Evolutionary conservation across 495 filamentous ascomycete genomes (phyloP), one percentile per base, ranked within the genome.

Genomic region (Neurospora discreta): DNA sequence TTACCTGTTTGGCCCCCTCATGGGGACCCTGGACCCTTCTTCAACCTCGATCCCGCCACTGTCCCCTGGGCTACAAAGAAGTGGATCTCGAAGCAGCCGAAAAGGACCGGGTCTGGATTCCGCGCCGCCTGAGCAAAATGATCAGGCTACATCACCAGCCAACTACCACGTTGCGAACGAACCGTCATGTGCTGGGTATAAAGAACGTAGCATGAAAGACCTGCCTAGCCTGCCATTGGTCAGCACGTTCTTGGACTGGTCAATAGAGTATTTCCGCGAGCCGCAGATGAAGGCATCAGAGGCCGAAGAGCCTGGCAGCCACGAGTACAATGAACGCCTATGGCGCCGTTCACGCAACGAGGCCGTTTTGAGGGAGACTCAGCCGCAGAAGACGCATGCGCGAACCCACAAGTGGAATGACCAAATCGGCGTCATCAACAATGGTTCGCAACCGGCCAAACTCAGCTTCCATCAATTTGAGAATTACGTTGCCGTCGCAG

Each of bases 391-490:
- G 77, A 89, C 92, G 36, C 87, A 91, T 74, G 94, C 95, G 0
- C 89, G 92, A 11, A 92, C 85, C 58, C 92, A 90, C 75, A 89
- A 87, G 74, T 99, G 95, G 95, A 92, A 93, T 77, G 88, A 87
- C 69, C 88, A 89, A 9, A 84, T 86, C 23, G 90, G 90, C 26
- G 89, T 94, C 71, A 91, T 98, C 77, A 92, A 93, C 72, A 98
- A 97, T 73, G 89, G 87, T 23, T 91, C 89, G 33, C 95, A 97
- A 77, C 96, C 96, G 0, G 87, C 89, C 73, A 95, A 92, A 82
- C 90, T 99, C 90, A 91, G 91, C 26, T 97, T 98, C 80, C 95
- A 99, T 83, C 95, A 99, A 77, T 99, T 97, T 76, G 95, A 99
- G 81, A 90, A 96, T 78, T 93, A 98, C 74, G 86, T 99, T 33